Evolutionary conservation across 257 asterid species (phyloP).

Genomic region (Ligustrum vulgare): DNA sequence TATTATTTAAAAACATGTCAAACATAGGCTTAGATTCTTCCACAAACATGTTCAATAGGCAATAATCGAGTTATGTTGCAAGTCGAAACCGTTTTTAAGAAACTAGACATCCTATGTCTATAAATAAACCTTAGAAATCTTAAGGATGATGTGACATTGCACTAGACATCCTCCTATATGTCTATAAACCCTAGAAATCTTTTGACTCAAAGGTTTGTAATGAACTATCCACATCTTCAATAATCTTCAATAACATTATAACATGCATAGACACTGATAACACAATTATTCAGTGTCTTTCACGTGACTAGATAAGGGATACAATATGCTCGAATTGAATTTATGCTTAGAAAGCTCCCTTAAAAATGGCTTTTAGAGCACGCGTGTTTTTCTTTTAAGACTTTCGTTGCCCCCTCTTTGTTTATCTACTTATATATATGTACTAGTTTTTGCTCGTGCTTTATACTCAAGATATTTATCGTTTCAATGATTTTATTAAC

Average conservation of each 20-base stretch:
- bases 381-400: constrained; percentile 25
- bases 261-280: not conserved
- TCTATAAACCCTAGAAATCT: not conserved
- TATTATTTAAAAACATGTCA: no score
- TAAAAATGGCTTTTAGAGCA: constrained; percentile 36
- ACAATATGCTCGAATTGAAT: not conserved
- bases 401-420: constrained; percentile 21
- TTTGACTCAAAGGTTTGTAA: not conserved
- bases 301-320: not conserved
- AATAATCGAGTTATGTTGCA: no score
- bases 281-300: not conserved
- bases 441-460: no score
- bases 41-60: no score
- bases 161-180: not conserved
- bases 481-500: no score
- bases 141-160: not conserved
- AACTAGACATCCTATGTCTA: no score
- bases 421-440: not conserved
- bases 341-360: constrained; percentile 9
- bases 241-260: no score
- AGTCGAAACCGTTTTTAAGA: no score
- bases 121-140: no score
- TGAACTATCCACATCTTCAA: not conserved
- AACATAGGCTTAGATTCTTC: no score
- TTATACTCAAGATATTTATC: no score